Conservation (phyloP, 495 filamentous ascomycete genomes). For the Aspergillus sclerotioniger region DNA sequence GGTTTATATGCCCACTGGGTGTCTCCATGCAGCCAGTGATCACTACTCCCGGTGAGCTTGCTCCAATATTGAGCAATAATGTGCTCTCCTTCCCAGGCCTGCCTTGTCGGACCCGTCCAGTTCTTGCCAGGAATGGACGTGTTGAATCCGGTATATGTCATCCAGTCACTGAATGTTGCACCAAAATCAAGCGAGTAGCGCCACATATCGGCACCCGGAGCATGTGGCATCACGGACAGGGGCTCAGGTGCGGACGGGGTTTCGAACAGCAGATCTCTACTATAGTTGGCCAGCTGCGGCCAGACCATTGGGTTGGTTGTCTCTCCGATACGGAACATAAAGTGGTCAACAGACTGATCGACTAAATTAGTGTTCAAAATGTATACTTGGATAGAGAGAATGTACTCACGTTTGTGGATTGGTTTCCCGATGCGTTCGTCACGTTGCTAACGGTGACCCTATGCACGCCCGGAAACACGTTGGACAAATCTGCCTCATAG, state of each 20-base stretch:
- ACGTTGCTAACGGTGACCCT: constrained; percentile 56
- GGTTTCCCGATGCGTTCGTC: constrained; percentile 31
- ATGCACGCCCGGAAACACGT: constrained; percentile 64
- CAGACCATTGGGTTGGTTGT: constrained; percentile 59
- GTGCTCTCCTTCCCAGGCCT: constrained; percentile 63
- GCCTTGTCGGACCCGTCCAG: constrained; percentile 59
- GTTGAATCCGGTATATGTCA: constrained; percentile 48
- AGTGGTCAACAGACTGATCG: constrained; percentile 39
- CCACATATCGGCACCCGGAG: constrained; percentile 60
- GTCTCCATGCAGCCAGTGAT: constrained; percentile 63
- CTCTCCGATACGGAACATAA: constrained; percentile 54
- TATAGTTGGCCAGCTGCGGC: constrained; percentile 5
- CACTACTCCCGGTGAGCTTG: constrained; percentile 58
- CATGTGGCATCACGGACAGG: constrained; percentile 47
- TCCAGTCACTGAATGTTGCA: constrained; percentile 57
- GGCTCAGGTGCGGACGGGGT: background rate
- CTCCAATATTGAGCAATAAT: constrained; percentile 66
- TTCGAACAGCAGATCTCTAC: background rate
- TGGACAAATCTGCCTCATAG: constrained; percentile 40
- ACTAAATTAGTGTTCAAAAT: background rate
- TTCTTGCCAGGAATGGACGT: constrained; percentile 24
- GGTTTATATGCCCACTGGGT: constrained; percentile 30
- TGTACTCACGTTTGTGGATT: constrained; percentile 41
- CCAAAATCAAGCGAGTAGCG: constrained; percentile 62
- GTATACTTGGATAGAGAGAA: background rate